Conservation (phyloP, 2,329 filamentous ascomycete species). For the Apiospora phragmitis region DNA sequence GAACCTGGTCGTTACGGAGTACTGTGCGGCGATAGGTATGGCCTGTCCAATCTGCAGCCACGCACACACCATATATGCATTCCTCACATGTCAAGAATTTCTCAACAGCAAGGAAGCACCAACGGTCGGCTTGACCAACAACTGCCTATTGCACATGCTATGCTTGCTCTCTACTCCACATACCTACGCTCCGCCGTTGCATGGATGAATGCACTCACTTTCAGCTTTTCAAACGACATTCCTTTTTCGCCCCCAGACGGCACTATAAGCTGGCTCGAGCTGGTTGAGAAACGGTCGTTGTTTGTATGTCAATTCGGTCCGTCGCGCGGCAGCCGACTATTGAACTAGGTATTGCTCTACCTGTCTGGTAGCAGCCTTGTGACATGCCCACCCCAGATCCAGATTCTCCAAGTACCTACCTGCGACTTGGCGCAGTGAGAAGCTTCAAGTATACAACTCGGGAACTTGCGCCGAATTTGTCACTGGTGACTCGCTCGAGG, state of each 20-base stretch:
- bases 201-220: background rate
- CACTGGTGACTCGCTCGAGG: background rate
- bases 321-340: background rate
- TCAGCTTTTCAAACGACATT: background rate
- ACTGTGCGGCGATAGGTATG: background rate
- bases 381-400: constrained; percentile 3
- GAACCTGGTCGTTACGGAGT: background rate
- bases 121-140: background rate
- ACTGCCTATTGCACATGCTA: background rate
- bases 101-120: background rate
- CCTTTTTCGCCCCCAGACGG: background rate
- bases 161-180: background rate
- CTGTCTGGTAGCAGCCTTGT: background rate
- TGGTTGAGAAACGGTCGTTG: background rate
- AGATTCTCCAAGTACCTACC: background rate
- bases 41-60: constrained; percentile 7
- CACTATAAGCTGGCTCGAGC: background rate
- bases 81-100: constrained; percentile 3
- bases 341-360: background rate
- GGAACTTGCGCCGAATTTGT: background rate
- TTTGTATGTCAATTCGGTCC: background rate
- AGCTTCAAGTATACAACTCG: background rate
- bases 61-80: background rate
- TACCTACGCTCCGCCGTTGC: background rate
- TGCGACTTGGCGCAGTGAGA: background rate